These are phyloP conservation scores for Terana coerulea DNA, from an alignment of 768 basidiomycete genomes.

Conservation along the genomic window DNA sequence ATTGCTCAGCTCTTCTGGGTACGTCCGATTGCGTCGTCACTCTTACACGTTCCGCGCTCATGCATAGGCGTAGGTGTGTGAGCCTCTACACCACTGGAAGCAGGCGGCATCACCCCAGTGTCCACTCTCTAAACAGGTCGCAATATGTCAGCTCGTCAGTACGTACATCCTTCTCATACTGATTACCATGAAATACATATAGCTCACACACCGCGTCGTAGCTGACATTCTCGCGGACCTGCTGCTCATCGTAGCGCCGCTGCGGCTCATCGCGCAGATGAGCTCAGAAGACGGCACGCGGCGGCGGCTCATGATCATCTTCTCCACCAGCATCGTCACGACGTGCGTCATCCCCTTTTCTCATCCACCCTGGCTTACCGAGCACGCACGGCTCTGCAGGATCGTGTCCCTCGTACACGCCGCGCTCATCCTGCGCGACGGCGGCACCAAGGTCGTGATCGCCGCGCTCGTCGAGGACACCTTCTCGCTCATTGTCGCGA, in stretches of 20 bases:
- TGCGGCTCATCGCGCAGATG: slow-evolving; percentile 42
- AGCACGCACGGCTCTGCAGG: neutral
- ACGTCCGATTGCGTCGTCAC: neutral
- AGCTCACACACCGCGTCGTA: slow-evolving; percentile 18
- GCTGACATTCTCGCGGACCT: slow-evolving; percentile 46
- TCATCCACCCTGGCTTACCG: neutral
- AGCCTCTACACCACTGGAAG: slow-evolving; percentile 37
- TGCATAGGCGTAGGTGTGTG: slow-evolving; percentile 34
- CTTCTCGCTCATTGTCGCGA: slow-evolving; percentile 14
- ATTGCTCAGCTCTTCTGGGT: slow-evolving; percentile 14
- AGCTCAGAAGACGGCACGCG: slow-evolving; percentile 35
- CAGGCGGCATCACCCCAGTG: slow-evolving; percentile 34
- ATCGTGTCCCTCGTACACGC: slow-evolving; percentile 29
- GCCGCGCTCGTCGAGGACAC: slow-evolving; percentile 27
- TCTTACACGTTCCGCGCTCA: neutral
- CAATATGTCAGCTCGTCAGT: slow-evolving; percentile 51
- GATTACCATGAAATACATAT: neutral
- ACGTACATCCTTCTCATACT: slow-evolving; percentile 19
- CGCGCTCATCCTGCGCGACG: slow-evolving; percentile 22
- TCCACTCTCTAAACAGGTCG: slow-evolving; percentile 41
- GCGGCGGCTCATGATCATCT: slow-evolving; percentile 47
- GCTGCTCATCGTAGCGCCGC: slow-evolving; percentile 42
- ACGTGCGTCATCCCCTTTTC: slow-evolving; percentile 14
- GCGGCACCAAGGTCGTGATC: slow-evolving; percentile 27
- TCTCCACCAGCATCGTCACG: slow-evolving; percentile 41